Evolutionary conservation across 805 yeast genomes (phyloP), one percentile per base, ranked within the genome.

Genomic region (Candida glaebosa): DNA sequence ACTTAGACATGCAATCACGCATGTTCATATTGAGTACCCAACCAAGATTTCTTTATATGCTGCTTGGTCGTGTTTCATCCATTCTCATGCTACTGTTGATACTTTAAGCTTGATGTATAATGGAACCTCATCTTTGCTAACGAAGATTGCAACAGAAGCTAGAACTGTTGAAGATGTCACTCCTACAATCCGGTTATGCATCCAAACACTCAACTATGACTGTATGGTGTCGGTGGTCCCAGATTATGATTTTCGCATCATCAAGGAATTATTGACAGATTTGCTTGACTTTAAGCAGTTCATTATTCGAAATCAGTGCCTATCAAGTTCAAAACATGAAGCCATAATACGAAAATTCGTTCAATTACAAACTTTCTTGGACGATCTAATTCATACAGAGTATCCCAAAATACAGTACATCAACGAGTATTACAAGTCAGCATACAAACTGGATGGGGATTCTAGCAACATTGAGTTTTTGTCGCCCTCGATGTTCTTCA

Each of bases 21-120:
- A 47, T 16, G 51, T 58, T 33, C 65, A 63, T 39, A 50, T 60
- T 10, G 73, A 68, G 36, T 62, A 54, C 40, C 64, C 73, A 2
- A 60, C 69, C 4, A 58, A 61, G 30, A 62, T 69, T 34, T 64
- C 69, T 2, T 52, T 68, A 18, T 59, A 61, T 39, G 56, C 68
- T 4, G 58, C 69, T 3, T 65, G 69, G 60, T 54, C 67, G 0
- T 57, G 60, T 17, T 65, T 57, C 40, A 50, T 67, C 32, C 62
- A 67, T 38, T 48, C 58, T 16, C 59, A 60, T 44, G 53, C 69
- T 0, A 56, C 61, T 17, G 51, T 62, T 17, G 57, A 58, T 10
- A 65, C 73, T 0, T 50, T 60, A n/a, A 46, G 59, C 20, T 49
- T 66, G 18, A 56, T 68, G 56, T 53, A 56, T 31, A 48, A 51